These are phyloP conservation scores for Verticillium nonalfalfae DNA, from an alignment of 2,329 filamentous ascomycete species.

Conservation along the genomic window DNA sequence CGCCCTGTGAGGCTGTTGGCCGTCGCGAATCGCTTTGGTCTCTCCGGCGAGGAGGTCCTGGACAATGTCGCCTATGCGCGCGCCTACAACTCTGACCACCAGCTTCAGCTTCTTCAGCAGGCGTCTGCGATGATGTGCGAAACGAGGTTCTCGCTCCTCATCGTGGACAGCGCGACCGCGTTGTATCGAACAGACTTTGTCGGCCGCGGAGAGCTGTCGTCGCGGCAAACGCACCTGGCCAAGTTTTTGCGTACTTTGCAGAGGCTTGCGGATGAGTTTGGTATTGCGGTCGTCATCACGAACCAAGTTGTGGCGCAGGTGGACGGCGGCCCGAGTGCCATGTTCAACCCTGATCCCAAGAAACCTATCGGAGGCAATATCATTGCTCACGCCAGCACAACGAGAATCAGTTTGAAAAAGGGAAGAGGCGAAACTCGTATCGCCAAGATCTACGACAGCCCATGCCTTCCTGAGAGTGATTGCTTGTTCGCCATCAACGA, in stretches of 20 bases:
- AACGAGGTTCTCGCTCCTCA: slow-evolving; percentile 89
- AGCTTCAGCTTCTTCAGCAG: slow-evolving; percentile 89
- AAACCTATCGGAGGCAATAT: slow-evolving; percentile 99
- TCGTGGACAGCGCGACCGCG: slow-evolving; percentile 93
- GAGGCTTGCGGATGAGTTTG: slow-evolving; percentile 75
- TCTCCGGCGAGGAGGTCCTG: slow-evolving; percentile 93
- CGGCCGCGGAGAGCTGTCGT: slow-evolving; percentile 94
- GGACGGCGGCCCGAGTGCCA: slow-evolving; percentile 88
- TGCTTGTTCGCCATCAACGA: slow-evolving; percentile 96
- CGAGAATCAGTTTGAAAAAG: slow-evolving; percentile 90
- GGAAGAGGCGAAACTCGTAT: slow-evolving; percentile 91
- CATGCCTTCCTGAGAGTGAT: slow-evolving; percentile 92
- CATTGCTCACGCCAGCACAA: slow-evolving; percentile 95
- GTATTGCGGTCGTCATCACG: slow-evolving; percentile 96
- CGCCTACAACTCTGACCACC: slow-evolving; percentile 97
- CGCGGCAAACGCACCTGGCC: slow-evolving; percentile 79
- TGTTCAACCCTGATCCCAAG: slow-evolving; percentile 99
- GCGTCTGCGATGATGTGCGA: slow-evolving; percentile 99
- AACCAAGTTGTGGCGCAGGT: slow-evolving; percentile 99
- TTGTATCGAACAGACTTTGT: slow-evolving; percentile 95
- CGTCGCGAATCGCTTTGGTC: slow-evolving; percentile 88
- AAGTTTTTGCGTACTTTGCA: slow-evolving; percentile 85
- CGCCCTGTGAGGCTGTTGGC: slow-evolving; percentile 84
- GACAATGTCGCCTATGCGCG: slow-evolving; percentile 98
- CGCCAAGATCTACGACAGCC: slow-evolving; percentile 98